These are phyloP conservation scores for Neofusicoccum ribis DNA, from an alignment of 2,329 filamentous ascomycete species.

Conservation along the genomic window DNA sequence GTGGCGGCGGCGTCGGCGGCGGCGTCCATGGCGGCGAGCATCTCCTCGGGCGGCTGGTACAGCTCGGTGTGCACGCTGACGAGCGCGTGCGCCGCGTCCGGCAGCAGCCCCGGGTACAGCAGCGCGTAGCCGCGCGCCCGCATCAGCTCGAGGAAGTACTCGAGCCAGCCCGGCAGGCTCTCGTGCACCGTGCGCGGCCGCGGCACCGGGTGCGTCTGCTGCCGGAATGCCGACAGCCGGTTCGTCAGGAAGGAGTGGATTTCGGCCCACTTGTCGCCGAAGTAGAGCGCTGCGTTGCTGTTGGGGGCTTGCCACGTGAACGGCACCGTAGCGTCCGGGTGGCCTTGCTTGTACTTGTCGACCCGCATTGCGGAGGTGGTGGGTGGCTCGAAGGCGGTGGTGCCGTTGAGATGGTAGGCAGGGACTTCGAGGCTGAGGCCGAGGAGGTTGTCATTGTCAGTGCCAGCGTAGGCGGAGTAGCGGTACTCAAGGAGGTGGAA, in stretches of 20 bases:
- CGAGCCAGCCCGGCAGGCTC: constrained; percentile 72
- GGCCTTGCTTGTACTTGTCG: constrained; percentile 30
- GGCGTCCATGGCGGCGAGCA: constrained; percentile 31
- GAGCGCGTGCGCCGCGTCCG: constrained; percentile 49
- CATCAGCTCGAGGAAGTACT: constrained; percentile 75
- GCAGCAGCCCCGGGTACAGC: constrained; percentile 65
- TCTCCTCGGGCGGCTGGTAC: constrained; percentile 69
- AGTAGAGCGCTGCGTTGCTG: constrained; percentile 77
- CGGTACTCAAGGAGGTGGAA: constrained; percentile 75
- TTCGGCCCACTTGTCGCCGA: constrained; percentile 84
- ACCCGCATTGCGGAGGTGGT: constrained; percentile 38
- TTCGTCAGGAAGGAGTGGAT: constrained; percentile 77
- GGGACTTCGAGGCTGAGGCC: constrained; percentile 82
- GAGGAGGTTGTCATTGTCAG: constrained; percentile 60
- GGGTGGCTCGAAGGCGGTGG: constrained; percentile 55
- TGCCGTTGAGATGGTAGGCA: constrained; percentile 61
- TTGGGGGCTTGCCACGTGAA: constrained; percentile 87
- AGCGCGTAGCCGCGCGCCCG: constrained; percentile 75
- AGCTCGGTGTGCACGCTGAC: constrained; percentile 79
- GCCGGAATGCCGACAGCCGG: constrained; percentile 48
- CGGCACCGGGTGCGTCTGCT: constrained; percentile 26
- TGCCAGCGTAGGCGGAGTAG: constrained; percentile 58
- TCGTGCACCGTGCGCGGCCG: constrained; percentile 57
- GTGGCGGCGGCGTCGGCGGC: too few species aligned
- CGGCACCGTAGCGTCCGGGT: constrained; percentile 46